Conservation (phyloP, 768 basidiomycete species). For the Favolaschia claudopus region DNA sequence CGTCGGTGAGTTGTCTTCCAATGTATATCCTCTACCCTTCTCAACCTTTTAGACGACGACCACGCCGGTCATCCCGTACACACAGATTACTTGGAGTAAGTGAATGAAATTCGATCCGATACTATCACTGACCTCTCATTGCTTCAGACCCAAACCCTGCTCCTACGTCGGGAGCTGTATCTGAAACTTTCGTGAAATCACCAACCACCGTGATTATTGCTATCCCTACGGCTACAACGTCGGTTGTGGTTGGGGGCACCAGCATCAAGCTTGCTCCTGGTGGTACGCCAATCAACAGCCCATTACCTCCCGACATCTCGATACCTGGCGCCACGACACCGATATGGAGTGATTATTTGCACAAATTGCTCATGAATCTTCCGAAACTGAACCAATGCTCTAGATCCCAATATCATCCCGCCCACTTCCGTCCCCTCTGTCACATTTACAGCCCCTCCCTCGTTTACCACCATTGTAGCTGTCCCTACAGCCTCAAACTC, state of each 20-base stretch:
- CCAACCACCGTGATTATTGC: slow-evolving; percentile 2
- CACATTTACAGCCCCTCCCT: slow-evolving; percentile 13
- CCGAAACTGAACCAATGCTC: not conserved
- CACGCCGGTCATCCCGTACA: not conserved
- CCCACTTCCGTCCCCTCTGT: slow-evolving; percentile 1
- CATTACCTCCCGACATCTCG: not conserved
- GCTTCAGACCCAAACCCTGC: slow-evolving; percentile 16
- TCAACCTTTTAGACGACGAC: too few relatives aligned
- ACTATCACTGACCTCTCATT: not conserved
- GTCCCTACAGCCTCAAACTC: not conserved
- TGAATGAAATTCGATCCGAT: not conserved
- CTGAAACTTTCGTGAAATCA: slow-evolving; percentile 12
- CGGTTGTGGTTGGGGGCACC: not conserved
- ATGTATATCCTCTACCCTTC: too few relatives aligned
- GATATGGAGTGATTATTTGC: not conserved
- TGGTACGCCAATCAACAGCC: slow-evolving; percentile 6
- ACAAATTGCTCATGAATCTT: not conserved
- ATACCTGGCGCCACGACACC: not conserved
- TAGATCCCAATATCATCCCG: slow-evolving; percentile 8
- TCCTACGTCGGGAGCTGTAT: not conserved
- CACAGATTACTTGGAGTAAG: slow-evolving; percentile 11
- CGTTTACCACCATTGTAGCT: not conserved
- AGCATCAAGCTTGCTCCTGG: slow-evolving; percentile 8
- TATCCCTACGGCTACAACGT: slow-evolving; percentile 1
- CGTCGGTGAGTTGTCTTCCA: too few relatives aligned